A percentile compares a stretch with the other conserved stretches of the same genome.
Conservation (phyloP, 495 filamentous ascomycete genomes). For the Parathielavia appendiculata region DNA sequence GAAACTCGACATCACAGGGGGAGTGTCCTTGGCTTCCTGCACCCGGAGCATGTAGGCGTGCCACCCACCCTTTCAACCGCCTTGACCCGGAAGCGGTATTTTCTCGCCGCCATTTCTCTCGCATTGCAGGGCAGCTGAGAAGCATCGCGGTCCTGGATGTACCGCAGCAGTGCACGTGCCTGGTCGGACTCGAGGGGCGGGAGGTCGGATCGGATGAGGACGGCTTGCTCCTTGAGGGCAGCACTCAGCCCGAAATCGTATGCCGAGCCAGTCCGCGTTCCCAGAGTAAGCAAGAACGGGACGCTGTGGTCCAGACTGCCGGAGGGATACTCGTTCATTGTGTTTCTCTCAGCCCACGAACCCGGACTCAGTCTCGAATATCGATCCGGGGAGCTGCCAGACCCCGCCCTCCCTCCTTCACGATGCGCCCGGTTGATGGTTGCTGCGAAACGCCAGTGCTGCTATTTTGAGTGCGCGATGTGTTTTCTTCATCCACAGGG, state of each 20-base stretch:
- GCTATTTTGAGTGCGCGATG: too few relatives aligned
- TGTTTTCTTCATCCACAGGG: too few relatives aligned
- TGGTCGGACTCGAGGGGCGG: slow-evolving; percentile 58
- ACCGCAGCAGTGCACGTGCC: slow-evolving; percentile 61
- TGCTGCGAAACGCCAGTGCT: too few relatives aligned
- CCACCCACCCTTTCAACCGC: slow-evolving; percentile 69
- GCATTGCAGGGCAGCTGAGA: slow-evolving; percentile 56
- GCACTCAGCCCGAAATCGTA: slow-evolving; percentile 40
- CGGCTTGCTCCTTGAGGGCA: slow-evolving; percentile 53
- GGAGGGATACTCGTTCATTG: slow-evolving; percentile 82
- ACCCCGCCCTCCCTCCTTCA: too few relatives aligned
- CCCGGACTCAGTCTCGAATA: not conserved
- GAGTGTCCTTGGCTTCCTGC: not conserved
- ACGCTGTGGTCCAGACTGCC: slow-evolving; percentile 77
- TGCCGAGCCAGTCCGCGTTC: slow-evolving; percentile 47
- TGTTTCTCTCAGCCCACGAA: not conserved
- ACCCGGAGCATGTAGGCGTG: not conserved
- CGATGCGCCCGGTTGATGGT: too few relatives aligned
- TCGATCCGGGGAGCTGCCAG: not conserved
- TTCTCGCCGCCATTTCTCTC: slow-evolving; percentile 34
- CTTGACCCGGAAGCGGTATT: slow-evolving; percentile 59
- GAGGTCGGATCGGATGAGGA: slow-evolving; percentile 61
- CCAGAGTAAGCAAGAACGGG: slow-evolving; percentile 73
- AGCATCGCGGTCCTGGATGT: slow-evolving; percentile 62
- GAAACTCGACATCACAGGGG: not conserved